Evolutionary conservation across 164 flowering plant species (phyloP), one percentile per base, ranked within the genome.

Genomic region (Stephania yunnanensis): DNA sequence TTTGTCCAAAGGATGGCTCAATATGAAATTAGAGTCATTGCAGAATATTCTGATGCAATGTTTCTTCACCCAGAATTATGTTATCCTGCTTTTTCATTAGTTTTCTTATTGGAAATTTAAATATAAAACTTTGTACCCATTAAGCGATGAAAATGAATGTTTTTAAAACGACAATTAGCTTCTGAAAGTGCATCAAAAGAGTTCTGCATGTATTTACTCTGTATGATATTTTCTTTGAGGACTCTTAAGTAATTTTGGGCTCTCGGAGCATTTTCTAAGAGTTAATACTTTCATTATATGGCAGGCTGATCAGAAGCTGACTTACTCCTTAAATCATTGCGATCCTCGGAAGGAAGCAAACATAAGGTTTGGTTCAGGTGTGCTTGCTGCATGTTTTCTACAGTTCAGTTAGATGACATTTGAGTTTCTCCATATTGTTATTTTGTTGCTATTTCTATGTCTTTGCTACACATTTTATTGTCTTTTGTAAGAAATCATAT

Each of bases 221-320:
- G 1, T 53, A 53, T 53, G 15, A 10, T 19, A n/a, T 13, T 53
- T 53, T 4, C 61, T 53, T 53, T 36, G 42, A 36, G 42, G 42
- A 4, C 42, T 36, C 42, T 31, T 36, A 4, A 36, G 42, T 4
- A 36, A 36, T 36, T 36, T 36, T 2, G 42, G 42, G 42, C 42
- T 36, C 42, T 36, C 42, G 4, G 42, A 36, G 42, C 42, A 36
- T 36, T 36, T 2, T 36, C 42, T 36, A 36, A 36, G 42, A 36
- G 42, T 36, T 36, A 36, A 52, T 76, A 31, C 65, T 74, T 80
- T 67, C 68, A 17, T 81, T 2, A 71, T 75, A 69, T 84, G 73
- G 81, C 92, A 92, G 98, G 98, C 99, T 82, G 99, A 96, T 84
- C 85, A 89, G 25, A 96, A 96, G 77, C 85, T 94, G 78, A 89